Base-by-base conservation (phyloP, 169 alveolate species). In the Plasmodium inui region DNA sequence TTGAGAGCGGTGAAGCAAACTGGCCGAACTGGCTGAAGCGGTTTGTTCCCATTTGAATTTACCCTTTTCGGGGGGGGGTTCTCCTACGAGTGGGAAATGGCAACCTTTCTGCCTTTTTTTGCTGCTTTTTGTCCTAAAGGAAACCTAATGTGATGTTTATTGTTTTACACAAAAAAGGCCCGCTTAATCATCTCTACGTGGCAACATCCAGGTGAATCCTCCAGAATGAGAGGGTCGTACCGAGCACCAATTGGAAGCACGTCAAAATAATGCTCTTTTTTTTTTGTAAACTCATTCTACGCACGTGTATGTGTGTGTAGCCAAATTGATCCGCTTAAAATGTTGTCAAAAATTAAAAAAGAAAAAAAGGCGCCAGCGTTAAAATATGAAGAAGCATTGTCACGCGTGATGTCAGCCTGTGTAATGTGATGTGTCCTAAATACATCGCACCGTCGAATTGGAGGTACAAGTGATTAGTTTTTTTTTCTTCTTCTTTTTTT, bases 401-500 rank as follows among this genome's bases (percentile, higher is more conserved):
- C 7, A 57, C 28, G 72, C 28, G 19, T 17, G 72, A 57, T 19
- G 72, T 57, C 28, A 57, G 19, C 19, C 28, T n/a, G 32, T n/a
- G n/a, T n/a, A n/a, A n/a, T 57, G 30, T 57, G 28, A 57, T 57
- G 30, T 57, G 8, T 57, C 28, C 5, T 57, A 26, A 6, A 7
- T 72, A 37, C 9, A 14, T 72, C 17, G 14, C 82, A 73, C n/a
- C n/a, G 41, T 37, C 82, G 7, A 32, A 73, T 73, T 14, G 22
- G 14, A 22, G 28, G 28, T 73, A 32, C 22, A 12, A 12, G 19
- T 37, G 22, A 30, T 14, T 73, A 32, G 32, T 73, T 73, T 73
- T 28, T n/a, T 73, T 73, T 73, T 73, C 28, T 73, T 73, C 7
- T 73, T 72, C 28, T 73, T 73, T 67, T 67, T 67, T 71, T 67